Evolutionary conservation across 2,329 filamentous ascomycete genomes (phyloP).

Genomic region (Hirsutella rhossiliensis): DNA sequence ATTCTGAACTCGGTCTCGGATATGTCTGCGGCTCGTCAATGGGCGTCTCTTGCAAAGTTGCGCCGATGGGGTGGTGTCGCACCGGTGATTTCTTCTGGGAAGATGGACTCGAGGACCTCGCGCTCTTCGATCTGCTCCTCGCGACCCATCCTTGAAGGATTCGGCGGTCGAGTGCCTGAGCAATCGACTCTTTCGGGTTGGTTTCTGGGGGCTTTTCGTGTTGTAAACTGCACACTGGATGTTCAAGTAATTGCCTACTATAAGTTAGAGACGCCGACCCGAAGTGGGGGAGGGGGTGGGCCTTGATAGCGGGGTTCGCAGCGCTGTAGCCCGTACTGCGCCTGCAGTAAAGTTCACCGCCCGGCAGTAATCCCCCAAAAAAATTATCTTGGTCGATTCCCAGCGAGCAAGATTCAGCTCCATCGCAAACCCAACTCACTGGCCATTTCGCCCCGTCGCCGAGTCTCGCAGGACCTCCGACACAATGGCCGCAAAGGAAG

Average conservation of each 20-base stretch:
- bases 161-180: neutral
- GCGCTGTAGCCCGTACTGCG: too few species aligned
- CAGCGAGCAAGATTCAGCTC: neutral
- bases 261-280: too few species aligned
- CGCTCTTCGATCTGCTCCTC: conserved; percentile 95
- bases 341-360: conserved; percentile 17
- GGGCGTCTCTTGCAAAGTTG: neutral
- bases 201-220: neutral
- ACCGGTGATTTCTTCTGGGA: conserved; percentile 95
- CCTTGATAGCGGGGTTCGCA: too few species aligned
- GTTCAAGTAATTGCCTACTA: too few species aligned
- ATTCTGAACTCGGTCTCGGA: conserved; percentile 84
- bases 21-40: conserved; percentile 47
- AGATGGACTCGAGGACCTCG: conserved; percentile 96
- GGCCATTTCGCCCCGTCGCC: neutral
- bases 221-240: too few species aligned
- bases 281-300: too few species aligned
- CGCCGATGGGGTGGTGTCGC: neutral
- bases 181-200: neutral
- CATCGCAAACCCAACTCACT: neutral
- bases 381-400: conserved; percentile 7
- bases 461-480: neutral
- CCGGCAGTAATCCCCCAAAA: conserved; percentile 16
- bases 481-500: conserved; percentile 36
- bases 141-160: conserved; percentile 38